phyloP scores from a whole-genome alignment of 2,329 filamentous ascomycete genomes.

The Exophiala sp. region DNA sequence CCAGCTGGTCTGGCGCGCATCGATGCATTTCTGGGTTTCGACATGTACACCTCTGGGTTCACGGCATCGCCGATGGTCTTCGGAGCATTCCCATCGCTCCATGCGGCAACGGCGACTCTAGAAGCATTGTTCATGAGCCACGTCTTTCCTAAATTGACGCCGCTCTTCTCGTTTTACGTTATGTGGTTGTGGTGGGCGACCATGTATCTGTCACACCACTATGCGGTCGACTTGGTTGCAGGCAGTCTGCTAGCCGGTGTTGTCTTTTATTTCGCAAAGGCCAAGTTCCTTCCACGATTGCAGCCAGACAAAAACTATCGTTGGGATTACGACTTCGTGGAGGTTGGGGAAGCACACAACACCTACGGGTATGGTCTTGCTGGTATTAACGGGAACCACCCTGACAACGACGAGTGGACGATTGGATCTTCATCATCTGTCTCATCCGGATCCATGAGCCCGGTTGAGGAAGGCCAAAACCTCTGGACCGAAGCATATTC shows the following conservation, averaged over 20 bases:
- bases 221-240: constrained; percentile 86
- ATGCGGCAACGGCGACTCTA: constrained; percentile 83
- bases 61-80: constrained; percentile 88
- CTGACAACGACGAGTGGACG: constrained; percentile 85
- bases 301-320: constrained; percentile 82
- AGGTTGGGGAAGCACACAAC: constrained; percentile 64
- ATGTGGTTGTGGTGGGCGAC: constrained; percentile 98
- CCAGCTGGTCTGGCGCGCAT: constrained; percentile 86
- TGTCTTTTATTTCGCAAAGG: constrained; percentile 77
- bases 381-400: constrained; percentile 54
- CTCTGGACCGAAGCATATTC: constrained; percentile 33
- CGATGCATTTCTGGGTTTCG: constrained; percentile 83
- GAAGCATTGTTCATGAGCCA: constrained; percentile 92
- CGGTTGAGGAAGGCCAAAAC: constrained; percentile 57
- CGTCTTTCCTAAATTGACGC: constrained; percentile 78
- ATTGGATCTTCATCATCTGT: constrained; percentile 77
- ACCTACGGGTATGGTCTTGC: constrained; percentile 55
- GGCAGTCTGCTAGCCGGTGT: constrained; percentile 74
- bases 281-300: constrained; percentile 74
- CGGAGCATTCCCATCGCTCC: constrained; percentile 89
- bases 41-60: constrained; percentile 91
- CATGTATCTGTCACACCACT: constrained; percentile 97
- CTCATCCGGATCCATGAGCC: constrained; percentile 62
- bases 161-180: constrained; percentile 77
- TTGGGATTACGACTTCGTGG: constrained; percentile 95